Conservation (phyloP, 345 rosid genomes). For the Excoecaria cochinchinensis region DNA sequence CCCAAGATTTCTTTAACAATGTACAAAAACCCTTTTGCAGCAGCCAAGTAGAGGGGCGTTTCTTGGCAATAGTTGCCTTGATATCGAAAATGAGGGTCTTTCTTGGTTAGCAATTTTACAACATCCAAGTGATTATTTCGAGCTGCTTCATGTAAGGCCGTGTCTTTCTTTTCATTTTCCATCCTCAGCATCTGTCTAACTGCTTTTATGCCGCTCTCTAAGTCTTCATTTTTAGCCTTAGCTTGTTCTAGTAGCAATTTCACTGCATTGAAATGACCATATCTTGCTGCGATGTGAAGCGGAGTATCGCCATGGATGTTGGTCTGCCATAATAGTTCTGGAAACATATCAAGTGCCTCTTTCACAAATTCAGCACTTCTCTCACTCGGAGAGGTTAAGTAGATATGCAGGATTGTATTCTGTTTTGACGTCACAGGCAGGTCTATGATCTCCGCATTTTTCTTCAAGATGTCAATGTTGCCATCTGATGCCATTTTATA, state of each 20-base stretch:
- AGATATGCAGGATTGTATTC: background rate
- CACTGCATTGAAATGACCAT: background rate
- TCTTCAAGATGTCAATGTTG: too few relatives aligned
- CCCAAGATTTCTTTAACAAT: background rate
- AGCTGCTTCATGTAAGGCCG: constrained; percentile 8
- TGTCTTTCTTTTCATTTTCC: constrained; percentile 5
- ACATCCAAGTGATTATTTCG: background rate
- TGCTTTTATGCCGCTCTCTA: constrained; percentile 9
- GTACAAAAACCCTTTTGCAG: fast-evolving
- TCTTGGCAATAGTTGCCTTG: background rate
- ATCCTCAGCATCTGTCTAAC: constrained; percentile 2
- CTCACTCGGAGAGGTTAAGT: background rate
- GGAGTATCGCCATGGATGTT: constrained; percentile 14
- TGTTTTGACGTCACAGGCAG: too few relatives aligned
- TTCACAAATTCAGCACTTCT: background rate
- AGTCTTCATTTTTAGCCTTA: background rate
- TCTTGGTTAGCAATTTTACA: background rate
- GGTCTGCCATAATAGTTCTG: constrained; percentile 10
- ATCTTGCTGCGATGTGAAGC: constrained; percentile 16
- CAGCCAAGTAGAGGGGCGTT: constrained; percentile 25
- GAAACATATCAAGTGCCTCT: constrained; percentile 6
- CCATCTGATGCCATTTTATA: too few relatives aligned
- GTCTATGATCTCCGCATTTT: too few relatives aligned
- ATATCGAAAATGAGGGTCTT: constrained; percentile 3
- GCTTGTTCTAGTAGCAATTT: background rate